These are phyloP conservation scores for Clonostachys rosea DNA, from an alignment of 2,329 filamentous ascomycete species.

Conservation along the genomic window DNA sequence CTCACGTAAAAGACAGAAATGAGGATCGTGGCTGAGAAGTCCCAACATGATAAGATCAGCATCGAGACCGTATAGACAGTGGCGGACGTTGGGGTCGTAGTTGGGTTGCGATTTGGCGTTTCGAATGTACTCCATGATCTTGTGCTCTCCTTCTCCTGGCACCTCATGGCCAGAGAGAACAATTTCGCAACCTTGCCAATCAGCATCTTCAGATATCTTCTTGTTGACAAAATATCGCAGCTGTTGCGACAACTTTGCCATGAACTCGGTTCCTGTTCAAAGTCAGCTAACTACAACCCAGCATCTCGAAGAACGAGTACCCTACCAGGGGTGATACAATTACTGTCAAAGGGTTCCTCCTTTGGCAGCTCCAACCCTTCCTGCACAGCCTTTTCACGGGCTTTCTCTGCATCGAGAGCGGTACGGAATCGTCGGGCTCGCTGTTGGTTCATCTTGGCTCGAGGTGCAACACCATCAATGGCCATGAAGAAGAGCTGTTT, in stretches of 20 bases:
- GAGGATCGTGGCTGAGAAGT: constrained; percentile 92
- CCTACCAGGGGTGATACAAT: constrained; percentile 89
- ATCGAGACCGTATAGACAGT: constrained; percentile 95
- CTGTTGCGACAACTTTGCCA: constrained; percentile 92
- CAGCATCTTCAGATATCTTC: constrained; percentile 92
- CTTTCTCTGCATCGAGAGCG: constrained; percentile 82
- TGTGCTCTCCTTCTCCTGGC: constrained; percentile 96
- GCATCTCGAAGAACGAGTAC: background rate
- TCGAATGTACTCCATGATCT: constrained; percentile 99
- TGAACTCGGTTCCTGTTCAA: constrained; percentile 72
- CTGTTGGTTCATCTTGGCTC: constrained; percentile 99
- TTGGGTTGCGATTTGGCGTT: constrained; percentile 92
- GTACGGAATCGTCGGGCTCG: constrained; percentile 92
- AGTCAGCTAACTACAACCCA: background rate
- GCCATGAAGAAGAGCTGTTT: constrained; percentile 99
- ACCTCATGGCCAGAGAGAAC: constrained; percentile 97
- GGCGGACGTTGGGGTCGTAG: constrained; percentile 89
- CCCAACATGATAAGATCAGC: constrained; percentile 99
- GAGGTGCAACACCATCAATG: constrained; percentile 93
- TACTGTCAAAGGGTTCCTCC: constrained; percentile 95
- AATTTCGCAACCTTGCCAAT: constrained; percentile 96
- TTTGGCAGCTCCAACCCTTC: constrained; percentile 92
- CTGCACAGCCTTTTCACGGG: constrained; percentile 84
- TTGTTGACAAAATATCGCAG: constrained; percentile 99
- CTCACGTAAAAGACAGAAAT: constrained; percentile 94